A percentile compares a stretch with the other conserved stretches of the same genome.
These are phyloP conservation scores for Stevia rebaudiana DNA, from an alignment of 140 eudicot genomes.

Conservation along the genomic window DNA sequence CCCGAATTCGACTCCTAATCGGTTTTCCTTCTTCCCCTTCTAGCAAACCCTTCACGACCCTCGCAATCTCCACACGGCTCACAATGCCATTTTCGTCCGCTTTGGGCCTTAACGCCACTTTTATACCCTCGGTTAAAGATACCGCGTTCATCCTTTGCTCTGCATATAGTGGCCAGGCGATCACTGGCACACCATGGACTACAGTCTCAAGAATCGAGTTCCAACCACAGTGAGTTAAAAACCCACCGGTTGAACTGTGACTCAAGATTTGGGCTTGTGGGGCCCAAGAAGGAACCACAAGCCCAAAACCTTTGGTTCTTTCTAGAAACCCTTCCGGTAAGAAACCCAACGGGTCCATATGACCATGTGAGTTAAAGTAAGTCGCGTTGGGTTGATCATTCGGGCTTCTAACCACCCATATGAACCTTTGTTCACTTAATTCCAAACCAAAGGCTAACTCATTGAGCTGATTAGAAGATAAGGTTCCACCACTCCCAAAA, in stretches of 20 bases:
- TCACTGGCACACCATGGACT: constrained; percentile 43
- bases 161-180: constrained; percentile 65
- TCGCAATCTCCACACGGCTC: constrained; percentile 41
- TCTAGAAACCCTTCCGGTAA: constrained; percentile 56
- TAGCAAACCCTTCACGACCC: constrained; percentile 40
- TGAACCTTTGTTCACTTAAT: constrained; percentile 49
- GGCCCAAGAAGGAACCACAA: constrained; percentile 53
- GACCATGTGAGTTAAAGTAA: constrained; percentile 21
- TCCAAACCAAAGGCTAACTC: constrained; percentile 63
- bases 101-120: constrained; percentile 47
- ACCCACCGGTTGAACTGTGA: constrained; percentile 44
- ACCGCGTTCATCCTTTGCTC: constrained; percentile 62
- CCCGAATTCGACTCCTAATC: constrained; percentile 31
- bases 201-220: constrained; percentile 51
- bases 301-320: constrained; percentile 33
- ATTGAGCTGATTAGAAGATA: constrained; percentile 32
- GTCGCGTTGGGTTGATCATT: constrained; percentile 32
- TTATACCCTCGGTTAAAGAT: constrained; percentile 39
- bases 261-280: constrained; percentile 49
- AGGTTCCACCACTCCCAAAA: constrained; percentile 71
- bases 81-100: constrained; percentile 31
- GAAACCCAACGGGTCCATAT: constrained; percentile 30
- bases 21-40: constrained; percentile 52
- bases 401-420: constrained; percentile 61
- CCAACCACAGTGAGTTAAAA: constrained; percentile 64